Conservation (phyloP, 306 rosid genomes). For the Quercus rubra region DNA sequence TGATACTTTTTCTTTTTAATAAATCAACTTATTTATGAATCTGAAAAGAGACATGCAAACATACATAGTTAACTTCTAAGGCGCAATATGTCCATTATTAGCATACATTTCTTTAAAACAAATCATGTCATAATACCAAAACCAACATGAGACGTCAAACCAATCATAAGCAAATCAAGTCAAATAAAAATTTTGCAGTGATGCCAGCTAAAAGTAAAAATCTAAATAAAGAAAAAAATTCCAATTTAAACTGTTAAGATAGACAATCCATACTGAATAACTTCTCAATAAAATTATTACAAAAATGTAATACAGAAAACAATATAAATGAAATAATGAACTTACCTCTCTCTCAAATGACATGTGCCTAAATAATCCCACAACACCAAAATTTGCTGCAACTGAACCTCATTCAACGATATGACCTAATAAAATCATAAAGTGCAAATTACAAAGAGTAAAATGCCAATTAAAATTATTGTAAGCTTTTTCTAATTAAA, state of each 20-base stretch:
- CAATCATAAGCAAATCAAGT: neutral
- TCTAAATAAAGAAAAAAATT: neutral
- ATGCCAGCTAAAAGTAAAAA: neutral
- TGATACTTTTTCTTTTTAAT: neutral
- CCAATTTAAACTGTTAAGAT: neutral
- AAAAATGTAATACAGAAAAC: neutral
- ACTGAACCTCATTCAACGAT: slow-evolving; percentile 76
- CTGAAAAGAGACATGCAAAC: neutral
- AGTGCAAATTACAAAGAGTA: slow-evolving; percentile 17
- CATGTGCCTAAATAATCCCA: slow-evolving; percentile 73
- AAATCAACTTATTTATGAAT: neutral
- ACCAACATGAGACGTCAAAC: neutral
- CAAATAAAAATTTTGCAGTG: neutral
- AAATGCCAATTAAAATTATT: neutral
- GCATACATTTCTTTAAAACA: neutral
- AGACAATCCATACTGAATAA: neutral
- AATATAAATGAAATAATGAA: slow-evolving; percentile 4
- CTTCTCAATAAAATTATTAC: neutral
- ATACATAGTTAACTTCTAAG: neutral
- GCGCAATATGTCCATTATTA: neutral
- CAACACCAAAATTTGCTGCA: slow-evolving; percentile 59
- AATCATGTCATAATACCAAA: neutral
- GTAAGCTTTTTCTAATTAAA: slow-evolving; percentile 1
- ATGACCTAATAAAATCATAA: slow-evolving; percentile 43
- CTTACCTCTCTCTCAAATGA: slow-evolving; percentile 80